Evolutionary conservation across 345 rosid genomes (phyloP).

Genomic region (Pelargonium nanum): DNA sequence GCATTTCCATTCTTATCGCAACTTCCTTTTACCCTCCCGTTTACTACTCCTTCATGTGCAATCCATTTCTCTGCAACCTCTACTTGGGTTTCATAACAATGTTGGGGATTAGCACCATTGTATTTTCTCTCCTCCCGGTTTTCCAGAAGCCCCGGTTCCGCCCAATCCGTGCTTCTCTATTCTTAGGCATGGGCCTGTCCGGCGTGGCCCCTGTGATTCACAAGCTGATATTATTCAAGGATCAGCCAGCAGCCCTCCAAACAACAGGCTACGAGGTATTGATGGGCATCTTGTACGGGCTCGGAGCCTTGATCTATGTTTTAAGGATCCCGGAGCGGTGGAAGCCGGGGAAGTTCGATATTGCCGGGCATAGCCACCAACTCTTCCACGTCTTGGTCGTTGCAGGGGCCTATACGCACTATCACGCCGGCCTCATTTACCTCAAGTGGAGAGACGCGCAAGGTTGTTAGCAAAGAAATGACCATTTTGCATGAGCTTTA

Average conservation of each 20-base stretch:
- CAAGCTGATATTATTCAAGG: conserved; percentile 66
- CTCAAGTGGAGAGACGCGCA: conserved; percentile 71
- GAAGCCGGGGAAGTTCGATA: conserved; percentile 93
- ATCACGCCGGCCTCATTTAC: conserved; percentile 73
- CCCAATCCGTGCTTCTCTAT: conserved; percentile 52
- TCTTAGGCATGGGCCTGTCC: conserved; percentile 77
- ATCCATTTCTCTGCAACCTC: conserved; percentile 82
- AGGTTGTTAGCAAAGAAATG: conserved; percentile 39
- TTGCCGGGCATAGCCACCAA: conserved; percentile 95
- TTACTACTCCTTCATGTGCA: conserved; percentile 91
- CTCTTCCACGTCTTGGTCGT: conserved; percentile 73
- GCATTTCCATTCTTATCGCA: conserved; percentile 73
- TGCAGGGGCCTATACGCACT: conserved; percentile 84
- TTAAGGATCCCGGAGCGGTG: conserved; percentile 81
- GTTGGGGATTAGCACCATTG: conserved; percentile 51
- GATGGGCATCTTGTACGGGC: conserved; percentile 65
- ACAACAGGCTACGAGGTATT: conserved; percentile 73
- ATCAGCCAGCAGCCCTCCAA: conserved; percentile 82
- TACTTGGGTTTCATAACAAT: conserved; percentile 76
- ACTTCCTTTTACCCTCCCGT: conserved; percentile 89
- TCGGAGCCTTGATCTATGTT: conserved; percentile 72
- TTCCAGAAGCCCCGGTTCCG: conserved; percentile 79
- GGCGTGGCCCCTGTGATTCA: conserved; percentile 73
- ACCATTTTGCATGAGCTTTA: too few relatives aligned
- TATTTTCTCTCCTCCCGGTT: conserved; percentile 63